These are phyloP conservation scores for Ambrosia trifida DNA, from an alignment of 129 eudicot species.

Conservation along the genomic window DNA sequence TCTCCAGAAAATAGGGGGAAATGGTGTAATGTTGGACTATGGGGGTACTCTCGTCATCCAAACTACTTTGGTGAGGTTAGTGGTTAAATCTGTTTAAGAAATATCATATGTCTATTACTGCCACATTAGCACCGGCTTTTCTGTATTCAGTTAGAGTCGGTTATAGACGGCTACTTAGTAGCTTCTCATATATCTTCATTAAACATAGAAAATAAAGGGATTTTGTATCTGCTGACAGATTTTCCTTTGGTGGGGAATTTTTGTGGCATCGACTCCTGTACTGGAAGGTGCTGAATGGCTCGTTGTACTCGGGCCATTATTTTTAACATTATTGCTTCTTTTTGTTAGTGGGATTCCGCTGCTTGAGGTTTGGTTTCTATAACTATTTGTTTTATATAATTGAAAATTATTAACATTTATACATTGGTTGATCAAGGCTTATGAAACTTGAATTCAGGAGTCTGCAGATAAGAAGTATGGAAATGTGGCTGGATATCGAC, in stretches of 20 bases:
- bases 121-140: neutral
- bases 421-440: neutral
- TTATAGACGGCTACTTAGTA: neutral
- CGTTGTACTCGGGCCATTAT: conserved; percentile 79
- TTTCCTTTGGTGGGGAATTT: conserved; percentile 98
- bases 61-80: conserved; percentile 97
- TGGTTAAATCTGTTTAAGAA: neutral
- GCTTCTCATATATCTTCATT: neutral
- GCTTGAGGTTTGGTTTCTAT: conserved; percentile 66
- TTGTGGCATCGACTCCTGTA: conserved; percentile 81
- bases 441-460: conserved; percentile 48
- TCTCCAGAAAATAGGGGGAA: conserved; percentile 76
- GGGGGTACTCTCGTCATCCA: conserved; percentile 96
- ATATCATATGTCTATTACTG: neutral
- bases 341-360: conserved; percentile 93
- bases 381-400: neutral
- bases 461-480: conserved; percentile 94
- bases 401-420: neutral
- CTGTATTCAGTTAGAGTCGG: conserved; percentile 1
- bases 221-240: conserved; percentile 43
- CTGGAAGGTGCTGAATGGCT: conserved; percentile 90
- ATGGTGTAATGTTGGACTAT: conserved; percentile 90
- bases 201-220: conserved; percentile 13
- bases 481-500: conserved; percentile 56
- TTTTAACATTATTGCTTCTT: conserved; percentile 81